These are phyloP conservation scores for Millerago galiae DNA, from an alignment of 805 yeast species.

Conservation along the genomic window DNA sequence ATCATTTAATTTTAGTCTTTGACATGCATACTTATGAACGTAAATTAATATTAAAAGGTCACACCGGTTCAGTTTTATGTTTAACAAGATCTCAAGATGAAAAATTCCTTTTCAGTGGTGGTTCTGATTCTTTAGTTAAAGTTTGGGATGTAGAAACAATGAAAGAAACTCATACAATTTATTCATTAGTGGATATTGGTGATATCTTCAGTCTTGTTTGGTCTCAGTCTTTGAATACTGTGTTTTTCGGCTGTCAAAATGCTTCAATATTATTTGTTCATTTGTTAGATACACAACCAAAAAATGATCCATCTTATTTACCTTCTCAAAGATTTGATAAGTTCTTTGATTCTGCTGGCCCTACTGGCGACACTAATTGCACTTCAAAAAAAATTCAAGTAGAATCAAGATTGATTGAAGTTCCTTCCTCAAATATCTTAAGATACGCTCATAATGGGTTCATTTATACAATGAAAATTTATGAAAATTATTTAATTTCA, in stretches of 20 bases:
- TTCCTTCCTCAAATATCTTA: conserved; percentile 58
- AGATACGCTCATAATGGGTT: conserved; percentile 91
- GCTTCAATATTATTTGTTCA: conserved; percentile 78
- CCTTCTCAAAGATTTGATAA: conserved; percentile 70
- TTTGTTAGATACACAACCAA: conserved; percentile 21
- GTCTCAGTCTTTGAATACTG: conserved; percentile 48
- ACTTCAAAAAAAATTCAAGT: conserved; percentile 1
- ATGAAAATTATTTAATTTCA: conserved; percentile 40
- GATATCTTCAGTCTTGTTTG: conserved; percentile 84
- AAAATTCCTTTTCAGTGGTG: conserved; percentile 68
- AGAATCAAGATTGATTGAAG: conserved; percentile 45
- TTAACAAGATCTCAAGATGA: conserved; percentile 49
- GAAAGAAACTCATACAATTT: conserved; percentile 60
- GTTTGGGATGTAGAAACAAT: conserved; percentile 63
- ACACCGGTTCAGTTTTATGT: conserved; percentile 69
- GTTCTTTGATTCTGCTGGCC: conserved; percentile 88
- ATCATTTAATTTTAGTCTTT: conserved; percentile 66
- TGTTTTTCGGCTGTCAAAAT: conserved; percentile 88
- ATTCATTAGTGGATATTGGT: conserved; percentile 83
- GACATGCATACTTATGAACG: conserved; percentile 61
- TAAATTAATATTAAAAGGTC: conserved; percentile 50
- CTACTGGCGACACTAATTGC: conserved; percentile 46
- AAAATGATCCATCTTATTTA: conserved; percentile 30
- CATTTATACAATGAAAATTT: conserved; percentile 53
- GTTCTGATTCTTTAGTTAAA: conserved; percentile 83